Base-by-base conservation (phyloP, 2,329 filamentous ascomycete genomes). In the Penicillium vulpinum region DNA sequence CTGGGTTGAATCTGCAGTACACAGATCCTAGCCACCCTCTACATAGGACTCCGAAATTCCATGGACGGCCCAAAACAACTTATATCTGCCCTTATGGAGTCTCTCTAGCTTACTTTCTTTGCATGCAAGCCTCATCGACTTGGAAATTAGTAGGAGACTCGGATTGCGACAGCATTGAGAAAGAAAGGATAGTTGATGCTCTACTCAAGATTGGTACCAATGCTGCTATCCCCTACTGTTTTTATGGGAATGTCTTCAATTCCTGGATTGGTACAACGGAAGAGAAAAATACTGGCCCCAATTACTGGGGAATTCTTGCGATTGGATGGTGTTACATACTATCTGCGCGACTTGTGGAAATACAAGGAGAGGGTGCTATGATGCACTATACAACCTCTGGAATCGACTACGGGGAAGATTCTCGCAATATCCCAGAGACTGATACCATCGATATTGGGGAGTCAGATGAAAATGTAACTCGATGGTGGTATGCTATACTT, bases 401-500 rank as follows among this genome's bases (percentile, higher is more conserved):
- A 13, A 47, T 45, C 5, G 45, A 52, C 15, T 24, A n/a, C 21
- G 10, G 18, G 13, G 28, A 33, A 16, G 7, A 16, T 5, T n/a
- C 8, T 18, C 10, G 39, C 29, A 24, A 46, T 10, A n/a, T 5
- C 16, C 10, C 45, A 9, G 8, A 38, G 5, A 22, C 39, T 28
- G 16, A 45, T 22, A 21, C 31, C 16, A 38, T 64, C 10, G 60
- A 65, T 40, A 15, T 64, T 41, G 60, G 62, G 9, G 54, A 62
- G 35, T 53, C 33, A 2, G 40, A 62, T 35, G 58, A 57, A 7
- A 26, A 51, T n/a, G 33, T 48, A 5, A 38, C 44, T 40, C 45
- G 54, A 11, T 64, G 63, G 62, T 66, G 60, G 63, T 60, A 56
- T 10, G 50, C 60, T 16, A 54, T 63, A 45, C 60, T 66, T 1